Base-by-base conservation (phyloP, 83 land plant genomes). In the Isoetes engelmannii region DNA sequence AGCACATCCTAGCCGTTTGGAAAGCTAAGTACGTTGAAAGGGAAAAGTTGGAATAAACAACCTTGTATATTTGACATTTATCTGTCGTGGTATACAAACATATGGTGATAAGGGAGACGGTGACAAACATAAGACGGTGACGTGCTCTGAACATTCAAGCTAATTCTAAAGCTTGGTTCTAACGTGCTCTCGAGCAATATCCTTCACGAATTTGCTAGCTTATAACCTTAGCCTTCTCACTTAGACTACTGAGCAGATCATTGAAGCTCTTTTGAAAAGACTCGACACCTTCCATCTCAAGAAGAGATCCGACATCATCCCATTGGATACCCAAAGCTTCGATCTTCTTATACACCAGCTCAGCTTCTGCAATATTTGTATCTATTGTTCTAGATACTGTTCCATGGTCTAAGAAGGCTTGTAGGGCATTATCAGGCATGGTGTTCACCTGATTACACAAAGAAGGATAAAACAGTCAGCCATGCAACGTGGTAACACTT, bases 181-280 rank as follows among this genome's bases (percentile, higher is more conserved):
- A n/a, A n/a, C n/a, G 55, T 53, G 55, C 55, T 13, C 55, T 53
- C 15, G 55, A 1, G 13, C 13, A 53, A 53, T 53, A 13, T 50
- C 8, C 10, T 50, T 50, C 53, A 13, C 13, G 53, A 8, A 50
- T 9, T 8, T 60, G 62, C 17, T 51, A 12, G 10, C 15, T 10
- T 41, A 93, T 88, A 47, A 82, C 76, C 45, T 85, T 80, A 19
- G 89, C 97, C 84, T 95, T 95, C 72, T 78, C 83, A 42, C 81
- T 75, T 70, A 95, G 80, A 65, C 77, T 84, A 12, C 48, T 74
- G 13, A 95, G 85, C 70, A 95, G 79, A 75, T 92, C 86, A 50
- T 85, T 89, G 51, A 95, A 91, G 74, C 99, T 88, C 75, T 95
- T 95, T 81, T 84, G 82, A 80, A 95, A 95, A 6, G 97, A 91